Base-by-base conservation (phyloP, 345 rosid species). In the Bruguiera gymnorhiza region DNA sequence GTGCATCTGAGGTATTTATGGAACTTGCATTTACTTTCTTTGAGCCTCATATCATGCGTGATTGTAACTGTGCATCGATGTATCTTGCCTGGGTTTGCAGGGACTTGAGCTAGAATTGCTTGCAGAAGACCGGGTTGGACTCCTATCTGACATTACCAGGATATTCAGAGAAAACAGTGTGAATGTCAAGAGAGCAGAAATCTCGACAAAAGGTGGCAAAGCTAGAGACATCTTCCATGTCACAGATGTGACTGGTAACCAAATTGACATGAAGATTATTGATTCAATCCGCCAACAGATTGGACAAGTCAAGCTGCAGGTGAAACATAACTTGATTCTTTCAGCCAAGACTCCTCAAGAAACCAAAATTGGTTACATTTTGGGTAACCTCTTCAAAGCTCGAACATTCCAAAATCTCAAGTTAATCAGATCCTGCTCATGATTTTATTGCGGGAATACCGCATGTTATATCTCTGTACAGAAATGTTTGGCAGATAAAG, bases 81-180 rank as follows among this genome's bases (percentile, higher is more conserved):
- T 73, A 21, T 26, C n/a, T 23, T 72, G 9, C 60, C 26, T 59
- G 20, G 16, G 50, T 6, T 19, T 65, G 57, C 71, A 85, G 88
- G 92, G 88, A 23, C 71, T 87, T 66, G 85, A 84, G 70, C 77
- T 87, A 39, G 89, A 81, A 63, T 46, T 87, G 18, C 71, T 66
- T 39, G 70, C 84, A 3, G 89, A 87, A 0, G 88, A 87, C 73
- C 78, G 86, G 4, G 70, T 75, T 13, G 89, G 88, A 27, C 83
- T 87, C 24, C 84, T 85, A 13, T 76, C 89, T 1, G 84, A 87
- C 63, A 78, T 85, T 68, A 87, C 89, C 26, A 81, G 88, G 78
- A 76, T 78, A 75, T 80, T 87, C 71, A 78, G 89, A 52, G 88
- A 87, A 53, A 81, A 84, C 23, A 82, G 89, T 55, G 66, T 83